Base-by-base conservation (phyloP, 2,329 filamentous ascomycete genomes). In the Cylindrodendrum hubeiense region DNA sequence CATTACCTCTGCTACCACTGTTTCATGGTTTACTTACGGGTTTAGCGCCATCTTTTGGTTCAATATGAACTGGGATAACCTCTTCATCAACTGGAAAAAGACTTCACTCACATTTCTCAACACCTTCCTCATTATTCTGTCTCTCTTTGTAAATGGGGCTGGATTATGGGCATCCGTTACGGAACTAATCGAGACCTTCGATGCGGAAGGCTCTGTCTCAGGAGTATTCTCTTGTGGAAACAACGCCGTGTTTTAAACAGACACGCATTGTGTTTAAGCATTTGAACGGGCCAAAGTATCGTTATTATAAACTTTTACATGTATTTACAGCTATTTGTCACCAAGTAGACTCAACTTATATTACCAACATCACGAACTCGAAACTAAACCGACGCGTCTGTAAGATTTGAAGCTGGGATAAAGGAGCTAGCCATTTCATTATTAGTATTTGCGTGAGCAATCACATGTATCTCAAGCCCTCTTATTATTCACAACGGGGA, bases 1-100 rank as follows among this genome's bases (percentile, higher is more conserved):
- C 2, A 76, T 76, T 0, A 73, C 72, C 0, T 70, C 71, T 0
- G 71, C 74, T 0, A 75, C 73, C 0, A 74, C 72, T 0, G 72
- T 75, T 8, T 68, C 74, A 0, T 76, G 74, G 74, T 76, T 75
- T 3, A 75, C 71, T 0, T 76, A 73, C 10, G 67, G 70, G 1
- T 68, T 76, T 4, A 65, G 69, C 0, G 70, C 69, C 1, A 67
- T 74, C 17, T 73, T 76, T 47, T 75, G 73, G 74, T 60, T 76
- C 2, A 63, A 74, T 22, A 61, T 70, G 9, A 75, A 75, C 30
- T 64, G 61, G 60, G 56, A 61, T 0, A 37, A 57, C 15, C 61
- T 67, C n/a, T 74, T 73, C 41, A 51, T 65, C 0, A 67, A 60
- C 0, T 75, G 71, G 72, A 67, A 65, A 28, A 75, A 73, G 17